Evolutionary conservation across 495 filamentous ascomycete genomes (phyloP).

Genomic region (Penicillium steckii): DNA sequence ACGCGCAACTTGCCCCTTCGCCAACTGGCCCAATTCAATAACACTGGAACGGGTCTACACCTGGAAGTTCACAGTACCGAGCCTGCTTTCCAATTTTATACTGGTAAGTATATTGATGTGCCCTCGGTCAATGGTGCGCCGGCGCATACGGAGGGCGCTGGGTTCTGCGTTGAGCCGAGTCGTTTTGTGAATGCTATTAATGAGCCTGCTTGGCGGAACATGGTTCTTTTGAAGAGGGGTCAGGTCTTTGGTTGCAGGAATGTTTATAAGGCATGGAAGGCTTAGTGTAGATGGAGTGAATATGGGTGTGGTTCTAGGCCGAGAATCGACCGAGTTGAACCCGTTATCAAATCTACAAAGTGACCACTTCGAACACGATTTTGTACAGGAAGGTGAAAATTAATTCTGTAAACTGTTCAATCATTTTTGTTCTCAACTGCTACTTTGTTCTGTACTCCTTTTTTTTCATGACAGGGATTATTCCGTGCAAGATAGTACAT

Average conservation of each 20-base stretch:
- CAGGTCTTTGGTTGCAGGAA: constrained; percentile 74
- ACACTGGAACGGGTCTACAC: constrained; percentile 69
- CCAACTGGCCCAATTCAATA: constrained; percentile 64
- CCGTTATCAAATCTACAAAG: neutral
- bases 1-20: constrained; percentile 66
- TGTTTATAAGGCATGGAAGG: constrained; percentile 79
- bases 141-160: constrained; percentile 61
- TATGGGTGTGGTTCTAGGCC: neutral
- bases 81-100: constrained; percentile 96
- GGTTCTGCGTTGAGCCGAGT: constrained; percentile 89
- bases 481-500: neutral
- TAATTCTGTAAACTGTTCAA: no score
- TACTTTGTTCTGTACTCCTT: neutral
- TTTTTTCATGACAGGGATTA: neutral
- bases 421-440: no score
- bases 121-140: constrained; percentile 64
- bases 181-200: constrained; percentile 88
- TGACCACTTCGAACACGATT: neutral
- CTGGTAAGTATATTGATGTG: constrained; percentile 80
- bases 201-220: constrained; percentile 70
- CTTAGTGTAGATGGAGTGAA: constrained; percentile 14
- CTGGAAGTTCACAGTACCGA: constrained; percentile 86
- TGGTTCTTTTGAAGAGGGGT: constrained; percentile 76
- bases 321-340: neutral
- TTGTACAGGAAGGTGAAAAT: neutral